Evolutionary conservation across 2,329 filamentous ascomycete species (phyloP).

Genomic region (Colletotrichum eleusines): DNA sequence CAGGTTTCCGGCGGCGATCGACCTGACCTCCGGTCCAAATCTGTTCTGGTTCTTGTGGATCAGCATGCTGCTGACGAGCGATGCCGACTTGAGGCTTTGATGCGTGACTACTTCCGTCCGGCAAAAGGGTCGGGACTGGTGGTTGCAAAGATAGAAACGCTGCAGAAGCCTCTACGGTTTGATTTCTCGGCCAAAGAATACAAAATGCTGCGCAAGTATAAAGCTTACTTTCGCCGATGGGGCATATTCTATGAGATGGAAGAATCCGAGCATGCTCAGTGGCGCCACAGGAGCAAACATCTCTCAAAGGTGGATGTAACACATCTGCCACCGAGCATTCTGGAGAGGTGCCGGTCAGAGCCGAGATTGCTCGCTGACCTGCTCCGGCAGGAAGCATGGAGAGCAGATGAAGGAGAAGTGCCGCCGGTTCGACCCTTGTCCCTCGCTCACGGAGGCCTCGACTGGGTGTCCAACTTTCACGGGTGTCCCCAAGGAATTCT

Average conservation of each 20-base stretch:
- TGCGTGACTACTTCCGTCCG: constrained; percentile 64
- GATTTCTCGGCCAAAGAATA: constrained; percentile 73
- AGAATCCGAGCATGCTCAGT: constrained; percentile 5
- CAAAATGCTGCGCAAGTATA: constrained; percentile 66
- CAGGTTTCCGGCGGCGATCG: not conserved
- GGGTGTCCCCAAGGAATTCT: constrained; percentile 81
- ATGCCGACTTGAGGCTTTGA: constrained; percentile 80
- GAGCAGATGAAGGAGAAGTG: constrained; percentile 62
- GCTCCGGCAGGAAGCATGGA: constrained; percentile 81
- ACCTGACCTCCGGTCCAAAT: constrained; percentile 42
- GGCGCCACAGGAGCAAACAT: constrained; percentile 24
- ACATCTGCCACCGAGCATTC: constrained; percentile 77
- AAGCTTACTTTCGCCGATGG: constrained; percentile 75
- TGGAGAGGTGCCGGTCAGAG: constrained; percentile 80
- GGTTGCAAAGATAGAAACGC: constrained; percentile 49
- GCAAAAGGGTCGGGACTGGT: constrained; percentile 24
- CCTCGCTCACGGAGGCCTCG: not conserved
- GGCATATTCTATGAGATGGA: constrained; percentile 74
- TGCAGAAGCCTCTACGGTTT: constrained; percentile 71
- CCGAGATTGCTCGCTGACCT: constrained; percentile 80
- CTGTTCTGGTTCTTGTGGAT: constrained; percentile 82
- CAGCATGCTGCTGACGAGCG: constrained; percentile 97
- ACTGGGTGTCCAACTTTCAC: constrained; percentile 73
- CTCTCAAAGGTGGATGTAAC: constrained; percentile 60
- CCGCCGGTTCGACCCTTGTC: not conserved